Base-by-base conservation (phyloP, 2,329 filamentous ascomycete species). In the Knufia petricola region DNA sequence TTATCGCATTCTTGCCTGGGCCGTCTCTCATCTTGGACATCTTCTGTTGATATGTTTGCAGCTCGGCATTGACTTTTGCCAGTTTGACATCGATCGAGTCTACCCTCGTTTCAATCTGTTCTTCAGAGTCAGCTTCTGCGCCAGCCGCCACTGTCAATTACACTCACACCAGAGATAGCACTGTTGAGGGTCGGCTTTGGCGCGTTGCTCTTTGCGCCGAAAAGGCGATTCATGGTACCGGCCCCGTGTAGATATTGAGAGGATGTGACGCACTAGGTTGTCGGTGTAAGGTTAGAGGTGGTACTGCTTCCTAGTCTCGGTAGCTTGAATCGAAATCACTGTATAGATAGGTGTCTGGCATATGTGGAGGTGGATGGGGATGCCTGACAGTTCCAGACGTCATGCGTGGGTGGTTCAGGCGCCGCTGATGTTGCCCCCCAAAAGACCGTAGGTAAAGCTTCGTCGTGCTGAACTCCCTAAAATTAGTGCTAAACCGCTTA, bases 141-240 rank as follows among this genome's bases (percentile, higher is more conserved):
- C 32, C 32, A 4, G 32, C 9, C 6, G 10, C 15, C 15, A 8
- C 6, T 36, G 32, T 36, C 32, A n/a, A 17, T 6, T 6, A 17
- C 4, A 36, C 68, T 54, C 67, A 92, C 84, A 74, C 86, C 92
- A 66, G 74, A 68, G 61, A 95, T 94, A 59, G 89, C 89, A 59
- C 79, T 75, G 69, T 79, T 79, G 58, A 95, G 85, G 44, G 85
- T 90, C 12, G 92, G 87, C 70, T 96, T 96, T 48, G 92, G 89
- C 54, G 82, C 82, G 56, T 85, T 82, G 69, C 79, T 84, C 71
- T 89, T 92, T 59, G 84, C 78, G 64, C 92, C 92, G 66, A 98
- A 98, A 59, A 98, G 77, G 60, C 92, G 86, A 68, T 98, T 96
- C 92, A 98, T 96, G 55, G 48, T 74, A n/a, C n/a, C n/a, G n/a